phyloP scores from a whole-genome alignment of 176 grass and related monocot species.

The Stipa capillata region DNA sequence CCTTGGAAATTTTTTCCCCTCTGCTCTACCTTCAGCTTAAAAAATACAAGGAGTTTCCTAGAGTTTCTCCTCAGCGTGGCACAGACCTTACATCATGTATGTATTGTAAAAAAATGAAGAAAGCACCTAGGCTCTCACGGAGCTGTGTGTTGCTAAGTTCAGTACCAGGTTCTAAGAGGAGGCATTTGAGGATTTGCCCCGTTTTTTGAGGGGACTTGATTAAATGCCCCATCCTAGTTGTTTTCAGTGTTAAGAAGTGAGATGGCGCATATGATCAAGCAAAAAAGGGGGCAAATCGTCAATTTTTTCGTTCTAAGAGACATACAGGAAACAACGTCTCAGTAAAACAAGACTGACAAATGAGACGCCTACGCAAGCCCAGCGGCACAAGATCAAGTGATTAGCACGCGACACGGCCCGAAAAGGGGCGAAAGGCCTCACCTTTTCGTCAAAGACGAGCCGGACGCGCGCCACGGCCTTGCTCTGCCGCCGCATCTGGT shows the following conservation, averaged over 20 bases:
- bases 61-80: not conserved
- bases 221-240: too few relatives aligned
- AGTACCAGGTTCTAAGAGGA: not conserved
- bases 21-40: not conserved
- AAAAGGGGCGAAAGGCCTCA: slow-evolving; percentile 16
- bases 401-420: too few relatives aligned
- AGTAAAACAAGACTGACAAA: slow-evolving; percentile 4
- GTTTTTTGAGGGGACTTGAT: too few relatives aligned
- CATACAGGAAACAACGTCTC: not conserved
- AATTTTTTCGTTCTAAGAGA: too few relatives aligned
- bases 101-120: too few relatives aligned
- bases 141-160: not conserved
- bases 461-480: slow-evolving; percentile 50
- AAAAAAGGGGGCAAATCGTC: too few relatives aligned
- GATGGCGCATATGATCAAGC: too few relatives aligned
- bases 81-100: not conserved
- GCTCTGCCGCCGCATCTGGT: slow-evolving; percentile 56
- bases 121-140: too few relatives aligned
- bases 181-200: too few relatives aligned
- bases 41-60: not conserved
- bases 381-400: not conserved
- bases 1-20: too few relatives aligned
- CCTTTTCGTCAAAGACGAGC: slow-evolving; percentile 77
- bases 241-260: too few relatives aligned
- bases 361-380: slow-evolving; percentile 4